Base-by-base conservation (phyloP, 306 rosid genomes). In the Fragaria vesca region DNA sequence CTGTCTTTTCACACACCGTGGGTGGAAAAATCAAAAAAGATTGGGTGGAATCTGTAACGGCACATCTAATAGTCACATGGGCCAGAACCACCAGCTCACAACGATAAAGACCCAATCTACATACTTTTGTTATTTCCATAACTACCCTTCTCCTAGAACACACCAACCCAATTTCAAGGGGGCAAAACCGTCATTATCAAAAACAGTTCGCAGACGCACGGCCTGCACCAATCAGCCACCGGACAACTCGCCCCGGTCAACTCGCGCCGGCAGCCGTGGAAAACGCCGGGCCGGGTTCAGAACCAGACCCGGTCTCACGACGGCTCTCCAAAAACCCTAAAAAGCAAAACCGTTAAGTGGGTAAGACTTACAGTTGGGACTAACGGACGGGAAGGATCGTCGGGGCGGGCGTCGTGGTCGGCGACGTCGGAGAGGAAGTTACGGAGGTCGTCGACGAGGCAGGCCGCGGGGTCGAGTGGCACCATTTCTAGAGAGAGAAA, bases 361-460 rank as follows among this genome's bases (percentile, higher is more conserved):
- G 21, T 26, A 2, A 76, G 79, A 90, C 97, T 93, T 91, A 93
- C 98, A 72, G 88, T 91, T 90, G 88, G 93, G 78, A 89, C 74
- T 55, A 76, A 68, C 8, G 88, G 61, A 72, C 63, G 83, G 78
- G 75, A 72, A 57, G 88, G 79, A 81, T 84, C 90, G 4, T 45
- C 87, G 10, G 82, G 76, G 83, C 24, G 42, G 80, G 77, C 87
- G 85, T 85, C 90, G 34, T 83, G 69, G 69, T 65, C 69, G 45
- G 12, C 92, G 51, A 87, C 78, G 83, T 91, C 94, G 26, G 87
- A 93, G 45, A 86, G 79, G 88, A 91, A 91, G 82, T 91, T 86
- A 84, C 91, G 79, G 36, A 93, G 83, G 66, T 88, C 97, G 46
- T 91, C 97, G 73, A 93, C 76, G 76, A 87, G 85, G 71, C 81